phyloP scores from a whole-genome alignment of 768 basidiomycete genomes.

The Filobasidium floriforme region DNA sequence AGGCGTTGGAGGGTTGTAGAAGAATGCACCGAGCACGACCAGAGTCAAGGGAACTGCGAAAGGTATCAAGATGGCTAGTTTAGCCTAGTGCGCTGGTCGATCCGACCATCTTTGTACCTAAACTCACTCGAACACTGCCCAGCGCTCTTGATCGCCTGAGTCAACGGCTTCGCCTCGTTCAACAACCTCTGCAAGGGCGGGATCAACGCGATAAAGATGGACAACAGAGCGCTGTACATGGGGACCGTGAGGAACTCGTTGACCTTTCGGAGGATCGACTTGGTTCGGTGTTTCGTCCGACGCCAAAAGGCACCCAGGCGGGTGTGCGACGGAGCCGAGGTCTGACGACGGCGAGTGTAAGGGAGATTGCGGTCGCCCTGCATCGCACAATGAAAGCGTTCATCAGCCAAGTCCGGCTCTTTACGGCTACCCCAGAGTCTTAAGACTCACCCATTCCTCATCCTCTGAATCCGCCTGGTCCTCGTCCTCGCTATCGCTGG shows the following conservation, averaged over 20 bases:
- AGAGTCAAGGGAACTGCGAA: slow-evolving; percentile 80
- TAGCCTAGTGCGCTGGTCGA: no score
- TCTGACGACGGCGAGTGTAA: slow-evolving; percentile 23
- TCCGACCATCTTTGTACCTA: no score
- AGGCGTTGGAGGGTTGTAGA: slow-evolving; percentile 49
- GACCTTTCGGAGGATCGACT: slow-evolving; percentile 43
- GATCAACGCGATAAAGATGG: slow-evolving; percentile 68
- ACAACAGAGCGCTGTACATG: slow-evolving; percentile 68
- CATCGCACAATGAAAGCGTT: background rate
- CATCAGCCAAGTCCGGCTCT: no score
- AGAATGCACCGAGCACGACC: slow-evolving; percentile 87
- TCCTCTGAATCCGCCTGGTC: slow-evolving; percentile 21
- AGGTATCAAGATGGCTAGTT: no score
- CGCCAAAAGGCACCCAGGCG: slow-evolving; percentile 27
- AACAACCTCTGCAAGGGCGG: slow-evolving; percentile 67
- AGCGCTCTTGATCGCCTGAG: slow-evolving; percentile 45
- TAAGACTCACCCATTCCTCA: slow-evolving; percentile 36
- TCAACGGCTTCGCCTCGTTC: slow-evolving; percentile 53
- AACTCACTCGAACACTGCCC: slow-evolving; percentile 43
- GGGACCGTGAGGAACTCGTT: slow-evolving; percentile 82
- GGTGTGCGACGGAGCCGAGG: slow-evolving; percentile 24
- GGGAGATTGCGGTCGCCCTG: slow-evolving; percentile 26
- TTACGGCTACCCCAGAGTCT: background rate
- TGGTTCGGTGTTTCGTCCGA: slow-evolving; percentile 23
- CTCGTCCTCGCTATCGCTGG: slow-evolving; percentile 15